These are phyloP conservation scores for Podospora didyma DNA, from an alignment of 495 filamentous ascomycete genomes.

Conservation along the genomic window DNA sequence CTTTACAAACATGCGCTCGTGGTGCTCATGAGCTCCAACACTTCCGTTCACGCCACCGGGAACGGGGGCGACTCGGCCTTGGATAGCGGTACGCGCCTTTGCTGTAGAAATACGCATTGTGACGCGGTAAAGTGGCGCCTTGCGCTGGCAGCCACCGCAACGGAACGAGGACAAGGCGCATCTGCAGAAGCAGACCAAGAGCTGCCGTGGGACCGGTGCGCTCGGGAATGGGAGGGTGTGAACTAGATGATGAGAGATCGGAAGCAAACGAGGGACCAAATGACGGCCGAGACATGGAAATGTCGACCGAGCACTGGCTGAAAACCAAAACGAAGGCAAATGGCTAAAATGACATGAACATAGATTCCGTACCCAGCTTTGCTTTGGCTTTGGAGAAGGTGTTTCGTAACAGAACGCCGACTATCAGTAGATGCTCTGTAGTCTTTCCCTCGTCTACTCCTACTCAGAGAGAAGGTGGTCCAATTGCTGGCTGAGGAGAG, in stretches of 20 bases:
- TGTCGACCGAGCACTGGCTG: neutral
- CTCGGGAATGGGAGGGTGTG: neutral
- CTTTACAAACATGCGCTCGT: neutral
- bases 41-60: neutral
- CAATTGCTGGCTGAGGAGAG: too few relatives aligned
- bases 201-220: neutral
- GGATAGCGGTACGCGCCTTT: neutral
- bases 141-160: neutral
- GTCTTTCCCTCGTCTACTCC: too few relatives aligned
- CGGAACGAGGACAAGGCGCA: neutral
- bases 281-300: neutral
- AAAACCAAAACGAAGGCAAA: neutral
- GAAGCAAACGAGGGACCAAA: neutral
- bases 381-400: too few relatives aligned
- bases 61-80: neutral
- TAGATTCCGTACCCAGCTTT: too few relatives aligned
- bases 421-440: too few relatives aligned
- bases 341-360: too few relatives aligned
- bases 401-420: too few relatives aligned
- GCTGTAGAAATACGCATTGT: neutral
- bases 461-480: too few relatives aligned
- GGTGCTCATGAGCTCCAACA: neutral
- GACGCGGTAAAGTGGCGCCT: neutral
- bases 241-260: neutral
- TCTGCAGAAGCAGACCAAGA: neutral